Evolutionary conservation across 2,329 filamentous ascomycete genomes (phyloP).

Genomic region (Capronia epimyces): DNA sequence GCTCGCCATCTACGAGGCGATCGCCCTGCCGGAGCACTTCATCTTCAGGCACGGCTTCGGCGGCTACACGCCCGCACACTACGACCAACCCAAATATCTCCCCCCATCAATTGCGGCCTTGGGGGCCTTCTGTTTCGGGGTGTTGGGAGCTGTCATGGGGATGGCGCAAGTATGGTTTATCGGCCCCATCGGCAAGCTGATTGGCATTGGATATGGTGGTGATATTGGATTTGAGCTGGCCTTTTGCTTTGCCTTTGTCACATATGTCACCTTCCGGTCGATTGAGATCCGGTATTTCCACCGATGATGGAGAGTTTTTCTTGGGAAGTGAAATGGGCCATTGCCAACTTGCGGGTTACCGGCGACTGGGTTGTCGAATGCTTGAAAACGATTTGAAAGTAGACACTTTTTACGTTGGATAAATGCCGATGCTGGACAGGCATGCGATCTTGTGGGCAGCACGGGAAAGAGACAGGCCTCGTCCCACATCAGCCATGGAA

Average conservation of each 20-base stretch:
- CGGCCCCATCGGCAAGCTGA: constrained; percentile 60
- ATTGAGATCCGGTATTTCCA: constrained; percentile 30
- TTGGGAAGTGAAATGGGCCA: too few species aligned
- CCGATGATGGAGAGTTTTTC: not conserved
- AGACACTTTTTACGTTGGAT: too few species aligned
- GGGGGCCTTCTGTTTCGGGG: constrained; percentile 58
- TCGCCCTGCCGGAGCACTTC: constrained; percentile 62
- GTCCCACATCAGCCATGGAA: too few species aligned
- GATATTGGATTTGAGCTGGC: constrained; percentile 62
- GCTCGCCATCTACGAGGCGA: constrained; percentile 68
- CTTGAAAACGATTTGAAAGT: too few species aligned
- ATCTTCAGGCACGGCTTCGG: constrained; percentile 58
- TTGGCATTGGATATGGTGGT: constrained; percentile 48
- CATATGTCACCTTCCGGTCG: constrained; percentile 35
- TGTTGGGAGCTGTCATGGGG: constrained; percentile 61
- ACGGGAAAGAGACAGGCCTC: too few species aligned
- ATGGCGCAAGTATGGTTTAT: constrained; percentile 67
- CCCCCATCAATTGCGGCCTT: constrained; percentile 61
- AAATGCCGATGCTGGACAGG: too few species aligned
- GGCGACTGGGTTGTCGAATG: too few species aligned
- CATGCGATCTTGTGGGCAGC: too few species aligned
- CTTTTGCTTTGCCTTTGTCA: constrained; percentile 33
- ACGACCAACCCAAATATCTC: constrained; percentile 53
- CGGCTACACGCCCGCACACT: constrained; percentile 56
- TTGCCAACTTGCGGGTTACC: too few species aligned